Base-by-base conservation (phyloP, 805 yeast genomes). In the Zygosaccharomyces siamensis region DNA sequence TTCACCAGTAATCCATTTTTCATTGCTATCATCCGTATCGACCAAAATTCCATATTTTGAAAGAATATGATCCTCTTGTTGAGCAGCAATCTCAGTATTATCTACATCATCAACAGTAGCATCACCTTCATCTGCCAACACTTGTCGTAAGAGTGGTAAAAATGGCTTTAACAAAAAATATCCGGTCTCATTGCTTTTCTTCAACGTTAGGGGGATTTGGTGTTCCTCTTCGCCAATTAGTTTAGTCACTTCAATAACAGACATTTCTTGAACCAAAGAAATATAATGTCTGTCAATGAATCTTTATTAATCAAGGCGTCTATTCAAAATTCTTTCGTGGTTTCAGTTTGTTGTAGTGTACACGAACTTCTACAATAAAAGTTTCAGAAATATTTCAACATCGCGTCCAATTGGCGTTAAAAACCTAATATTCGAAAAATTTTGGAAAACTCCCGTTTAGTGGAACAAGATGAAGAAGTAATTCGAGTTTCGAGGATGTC, bases 1-100 rank as follows among this genome's bases (percentile, higher is more conserved):
- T 5, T 57, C 63, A 4, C 54, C 47, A 7, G 64, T 58, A 27
- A 64, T 63, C 69, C 68, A 63, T 52, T 59, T 57, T 12, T 55
- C 53, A 10, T 63, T 66, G 16, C 50, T 55, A 7, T 49, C 50
- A 45, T 61, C 61, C 7, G 63, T 61, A 20, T 61, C 65, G 11
- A 62, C 62, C 20, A 57, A 46, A 12, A 64, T 50, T 12, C 59
- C 61, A 49, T 53, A 63, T 42, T 58, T 59, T 3, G 65, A 50
- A 11, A 63, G 47, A 21, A 63, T 26, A 30, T 42, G 43, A 43
- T 56, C 59, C 27, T 54, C 56, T 43, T 51, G 54, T 30, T 50
- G 53, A 5, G 31, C 46, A 5, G 31, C 45, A 46, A 52, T 36
- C 43, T 52, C 52, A 6, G 30, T 40, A 16, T 35, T 40, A n/a